A percentile compares a stretch with the other conserved stretches of the same genome.
Conservation (phyloP, 352 stramenopile species). For the Pythium coloratum region DNA sequence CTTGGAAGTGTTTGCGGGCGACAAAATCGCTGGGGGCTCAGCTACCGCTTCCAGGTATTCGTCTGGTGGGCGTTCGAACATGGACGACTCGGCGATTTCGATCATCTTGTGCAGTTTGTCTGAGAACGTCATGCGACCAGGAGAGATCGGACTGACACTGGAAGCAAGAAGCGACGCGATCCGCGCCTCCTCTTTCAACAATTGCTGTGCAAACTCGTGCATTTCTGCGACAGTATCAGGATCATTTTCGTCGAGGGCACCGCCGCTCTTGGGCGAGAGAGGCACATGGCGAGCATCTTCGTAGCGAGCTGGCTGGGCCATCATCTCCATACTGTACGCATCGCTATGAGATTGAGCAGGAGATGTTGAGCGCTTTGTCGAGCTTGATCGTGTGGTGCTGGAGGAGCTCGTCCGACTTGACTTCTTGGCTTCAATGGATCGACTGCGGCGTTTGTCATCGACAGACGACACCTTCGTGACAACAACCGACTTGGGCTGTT, state of each 20-base stretch:
- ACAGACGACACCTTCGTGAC: constrained; percentile 18
- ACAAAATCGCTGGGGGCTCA: constrained; percentile 2
- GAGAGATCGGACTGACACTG: constrained; percentile 46
- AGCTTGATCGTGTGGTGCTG: background rate
- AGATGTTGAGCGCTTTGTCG: background rate
- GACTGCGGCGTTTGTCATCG: constrained; percentile 13
- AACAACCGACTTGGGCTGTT: constrained; percentile 13
- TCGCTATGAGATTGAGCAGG: background rate
- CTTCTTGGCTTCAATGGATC: constrained; percentile 18
- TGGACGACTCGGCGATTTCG: constrained; percentile 69
- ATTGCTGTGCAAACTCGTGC: constrained; percentile 59
- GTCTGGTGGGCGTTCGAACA: constrained; percentile 40
- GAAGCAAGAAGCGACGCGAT: constrained; percentile 50
- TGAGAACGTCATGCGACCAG: constrained; percentile 66
- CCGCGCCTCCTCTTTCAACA: constrained; percentile 53
- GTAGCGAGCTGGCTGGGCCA: background rate
- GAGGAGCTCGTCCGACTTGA: background rate
- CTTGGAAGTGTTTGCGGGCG: background rate
- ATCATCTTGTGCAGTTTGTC: constrained; percentile 84
- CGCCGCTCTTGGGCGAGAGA: background rate
- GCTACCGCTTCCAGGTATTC: background rate
- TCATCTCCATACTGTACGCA: background rate
- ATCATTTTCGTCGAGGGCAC: constrained; percentile 4
- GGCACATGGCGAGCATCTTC: background rate
- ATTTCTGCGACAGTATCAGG: constrained; percentile 47